Conservation (phyloP, 1,284 basidiomycete genomes). For the Marasmius tenuissimus region DNA sequence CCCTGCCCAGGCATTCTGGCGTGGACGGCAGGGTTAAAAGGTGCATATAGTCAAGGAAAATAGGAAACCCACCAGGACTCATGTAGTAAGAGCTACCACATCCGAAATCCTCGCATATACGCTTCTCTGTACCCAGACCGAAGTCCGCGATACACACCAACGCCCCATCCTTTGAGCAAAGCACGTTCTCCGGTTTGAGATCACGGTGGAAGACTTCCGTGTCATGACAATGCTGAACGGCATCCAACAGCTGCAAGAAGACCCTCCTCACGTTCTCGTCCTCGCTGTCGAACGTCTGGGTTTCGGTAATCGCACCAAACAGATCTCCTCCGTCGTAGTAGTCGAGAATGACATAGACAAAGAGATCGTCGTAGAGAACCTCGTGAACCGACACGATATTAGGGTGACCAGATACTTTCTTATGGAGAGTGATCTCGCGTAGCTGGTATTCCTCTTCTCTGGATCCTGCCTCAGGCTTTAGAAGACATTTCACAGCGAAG, state of each 20-base stretch:
- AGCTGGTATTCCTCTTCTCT: constrained; percentile 10
- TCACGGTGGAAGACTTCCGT: constrained; percentile 11
- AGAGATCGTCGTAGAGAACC: constrained; percentile 42
- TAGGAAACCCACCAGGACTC: constrained; percentile 13
- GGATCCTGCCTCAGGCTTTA: constrained; percentile 3
- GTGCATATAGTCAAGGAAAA: background rate
- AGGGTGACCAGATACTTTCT: constrained; percentile 59
- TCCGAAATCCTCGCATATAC: constrained; percentile 11
- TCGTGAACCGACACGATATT: constrained; percentile 69
- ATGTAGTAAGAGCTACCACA: constrained; percentile 17
- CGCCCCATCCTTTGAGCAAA: constrained; percentile 10
- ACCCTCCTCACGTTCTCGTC: constrained; percentile 59
- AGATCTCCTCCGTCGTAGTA: constrained; percentile 67
- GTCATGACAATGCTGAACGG: constrained; percentile 49
- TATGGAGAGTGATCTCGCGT: constrained; percentile 36
- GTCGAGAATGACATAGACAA: constrained; percentile 37
- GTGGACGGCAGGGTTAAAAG: background rate
- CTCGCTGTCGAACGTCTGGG: constrained; percentile 43
- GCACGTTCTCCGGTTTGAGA: constrained; percentile 14
- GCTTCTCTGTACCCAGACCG: constrained; percentile 8
- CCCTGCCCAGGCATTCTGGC: constrained; percentile 16
- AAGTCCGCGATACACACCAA: constrained; percentile 11
- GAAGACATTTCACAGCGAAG: constrained; percentile 16
- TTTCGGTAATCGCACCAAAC: constrained; percentile 55
- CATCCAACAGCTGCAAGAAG: constrained; percentile 71